Evolutionary conservation across 2,329 filamentous ascomycete genomes (phyloP).

Genomic region (Colletotrichum horii): DNA sequence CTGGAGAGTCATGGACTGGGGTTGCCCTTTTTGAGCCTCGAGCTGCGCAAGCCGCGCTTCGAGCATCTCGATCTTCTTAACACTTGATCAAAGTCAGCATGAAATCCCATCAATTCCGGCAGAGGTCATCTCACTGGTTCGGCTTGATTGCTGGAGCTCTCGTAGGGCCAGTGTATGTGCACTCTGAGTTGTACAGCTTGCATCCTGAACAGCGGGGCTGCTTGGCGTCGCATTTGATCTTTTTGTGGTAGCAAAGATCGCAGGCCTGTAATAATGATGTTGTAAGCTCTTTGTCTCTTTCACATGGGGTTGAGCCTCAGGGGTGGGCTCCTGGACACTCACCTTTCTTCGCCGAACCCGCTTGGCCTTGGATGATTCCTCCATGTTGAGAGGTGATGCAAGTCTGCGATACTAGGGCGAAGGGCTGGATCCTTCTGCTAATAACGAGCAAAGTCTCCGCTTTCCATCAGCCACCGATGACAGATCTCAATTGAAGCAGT

Average conservation of each 20-base stretch:
- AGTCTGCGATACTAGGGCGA: background rate
- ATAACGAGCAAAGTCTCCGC: background rate
- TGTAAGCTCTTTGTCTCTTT: no score
- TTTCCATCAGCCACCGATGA: background rate
- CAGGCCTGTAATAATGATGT: background rate
- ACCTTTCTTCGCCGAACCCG: slow-evolving; percentile 11
- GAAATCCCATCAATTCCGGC: accelerated
- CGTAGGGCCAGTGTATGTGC: slow-evolving; percentile 11
- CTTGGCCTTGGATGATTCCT: background rate
- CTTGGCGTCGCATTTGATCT: slow-evolving; percentile 14
- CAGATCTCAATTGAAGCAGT: background rate
- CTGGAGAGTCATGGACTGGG: background rate
- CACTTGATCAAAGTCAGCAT: background rate
- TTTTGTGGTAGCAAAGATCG: slow-evolving; percentile 14
- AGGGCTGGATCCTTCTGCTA: accelerated
- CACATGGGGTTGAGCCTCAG: background rate
- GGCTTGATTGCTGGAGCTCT: background rate
- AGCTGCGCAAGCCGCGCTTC: slow-evolving; percentile 3
- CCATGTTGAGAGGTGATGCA: background rate
- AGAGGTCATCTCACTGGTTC: background rate
- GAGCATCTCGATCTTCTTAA: slow-evolving; percentile 1
- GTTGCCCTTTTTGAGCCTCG: background rate
- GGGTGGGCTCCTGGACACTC: background rate
- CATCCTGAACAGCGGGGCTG: slow-evolving; percentile 15
- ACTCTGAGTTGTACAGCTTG: slow-evolving; percentile 11